Base-by-base conservation (phyloP, 129 eudicot species). In the Heracleum sosnowskyi region DNA sequence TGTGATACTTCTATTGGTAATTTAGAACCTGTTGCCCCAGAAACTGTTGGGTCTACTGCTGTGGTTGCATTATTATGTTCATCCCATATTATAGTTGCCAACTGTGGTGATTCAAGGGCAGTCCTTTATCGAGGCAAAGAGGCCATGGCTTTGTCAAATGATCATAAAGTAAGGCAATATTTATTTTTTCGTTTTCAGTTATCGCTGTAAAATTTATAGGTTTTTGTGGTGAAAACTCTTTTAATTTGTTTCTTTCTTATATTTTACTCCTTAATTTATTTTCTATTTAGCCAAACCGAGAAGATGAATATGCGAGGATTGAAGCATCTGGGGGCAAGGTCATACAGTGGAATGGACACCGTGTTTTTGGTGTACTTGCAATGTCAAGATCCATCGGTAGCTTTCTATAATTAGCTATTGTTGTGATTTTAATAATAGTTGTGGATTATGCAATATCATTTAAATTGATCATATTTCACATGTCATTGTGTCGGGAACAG, bases 371-470 rank as follows among this genome's bases (percentile, higher is more conserved):
- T 17, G 98, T 95, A 79, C 98, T 95, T 83, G 98, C 98, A 44
- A 90, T 92, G 93, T 95, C 98, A 41, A 88, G 98, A 76, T 91
- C 98, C 51, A 95, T 95, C 13, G 98, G 98, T 95, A 82, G 91
- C 81, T 73, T 68, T 34, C 22, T 69, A 36, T 69, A 26, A 28
- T 9, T 66, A 28, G 39, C 39, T 8, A 33, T 31, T 31, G 7
- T 29, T 17, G 24, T 4, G 5, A 69, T 69, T 24, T 69, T 2
- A 31, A 8, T 20, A 17, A 0, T 36, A 4, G 11, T 66, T 66
- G 72, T 66, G 24, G 24, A 29, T 66, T 12, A 28, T 24, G 4
- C 29, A 7, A 8, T 13, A 55, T 55, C 64, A 55, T 24, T 49
- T 7, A 11, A 60, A 60, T 13, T 60, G 33, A 26, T 60, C 68